phyloP scores from a whole-genome alignment of 73 alveolate species.

The Breviolum minutum region DNA sequence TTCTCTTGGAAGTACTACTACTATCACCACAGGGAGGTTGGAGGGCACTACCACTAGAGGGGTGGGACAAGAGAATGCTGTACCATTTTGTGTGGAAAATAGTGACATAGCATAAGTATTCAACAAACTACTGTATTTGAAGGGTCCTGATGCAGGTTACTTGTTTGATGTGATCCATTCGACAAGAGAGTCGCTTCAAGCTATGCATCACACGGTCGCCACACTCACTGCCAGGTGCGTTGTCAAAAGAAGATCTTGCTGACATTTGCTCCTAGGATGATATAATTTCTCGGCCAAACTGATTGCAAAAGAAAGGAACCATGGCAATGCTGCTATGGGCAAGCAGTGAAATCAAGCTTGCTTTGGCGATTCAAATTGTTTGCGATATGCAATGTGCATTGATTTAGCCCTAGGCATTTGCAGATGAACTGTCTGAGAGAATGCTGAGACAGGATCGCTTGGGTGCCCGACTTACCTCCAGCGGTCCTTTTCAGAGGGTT shows the following conservation, averaged over 20 bases:
- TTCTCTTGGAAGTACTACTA: too few species aligned
- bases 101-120: too few species aligned
- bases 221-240: constrained; percentile 13
- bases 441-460: constrained; percentile 79
- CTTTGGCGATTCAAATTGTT: background rate
- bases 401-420: constrained; percentile 32
- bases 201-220: background rate
- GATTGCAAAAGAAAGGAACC: background rate
- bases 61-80: too few species aligned
- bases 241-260: constrained; percentile 43
- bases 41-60: too few species aligned
- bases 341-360: background rate
- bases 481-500: too few species aligned
- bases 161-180: too few species aligned
- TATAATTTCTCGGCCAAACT: too few species aligned
- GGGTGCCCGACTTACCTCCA: background rate
- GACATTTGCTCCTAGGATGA: constrained; percentile 41
- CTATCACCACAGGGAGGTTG: too few species aligned
- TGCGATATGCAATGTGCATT: background rate
- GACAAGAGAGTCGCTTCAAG: background rate
- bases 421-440: constrained; percentile 68
- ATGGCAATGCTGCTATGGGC: too few species aligned
- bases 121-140: too few species aligned
- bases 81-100: too few species aligned
- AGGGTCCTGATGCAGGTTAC: too few species aligned